These are phyloP conservation scores for Ceratocystis alfenasii DNA, from an alignment of 2,329 filamentous ascomycete species.

Conservation along the genomic window DNA sequence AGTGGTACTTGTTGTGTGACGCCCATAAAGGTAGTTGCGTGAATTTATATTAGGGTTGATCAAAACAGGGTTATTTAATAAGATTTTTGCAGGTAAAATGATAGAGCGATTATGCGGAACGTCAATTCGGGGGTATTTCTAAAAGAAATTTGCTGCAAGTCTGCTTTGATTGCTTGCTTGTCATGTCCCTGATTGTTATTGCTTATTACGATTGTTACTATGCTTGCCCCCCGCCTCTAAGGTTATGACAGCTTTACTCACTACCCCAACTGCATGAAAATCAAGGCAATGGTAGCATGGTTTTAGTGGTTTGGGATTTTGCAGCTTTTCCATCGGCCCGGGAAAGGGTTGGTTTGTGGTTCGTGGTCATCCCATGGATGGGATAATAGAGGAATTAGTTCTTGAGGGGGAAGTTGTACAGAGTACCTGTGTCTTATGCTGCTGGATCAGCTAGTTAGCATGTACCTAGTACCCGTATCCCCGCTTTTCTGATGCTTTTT, in stretches of 20 bases:
- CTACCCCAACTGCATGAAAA: conserved; percentile 1
- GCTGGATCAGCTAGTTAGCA: too few relatives aligned
- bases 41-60: background rate
- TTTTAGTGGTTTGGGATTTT: background rate
- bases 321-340: conserved; percentile 5
- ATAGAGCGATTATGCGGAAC: background rate
- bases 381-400: background rate
- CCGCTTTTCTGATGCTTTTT: background rate
- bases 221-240: background rate
- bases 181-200: background rate
- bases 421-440: background rate
- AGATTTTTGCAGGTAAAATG: background rate
- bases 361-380: background rate
- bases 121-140: too few relatives aligned
- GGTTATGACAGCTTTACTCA: background rate
- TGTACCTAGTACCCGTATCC: background rate
- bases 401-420: background rate
- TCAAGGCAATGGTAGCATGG: background rate
- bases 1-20: background rate
- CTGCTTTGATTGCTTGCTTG: background rate
- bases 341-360: background rate
- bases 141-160: background rate
- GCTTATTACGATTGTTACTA: background rate
- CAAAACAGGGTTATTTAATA: background rate
- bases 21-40: background rate